Evolutionary conservation across 495 filamentous ascomycete genomes (phyloP).

Genomic region (Penicillium dipodomyicola): DNA sequence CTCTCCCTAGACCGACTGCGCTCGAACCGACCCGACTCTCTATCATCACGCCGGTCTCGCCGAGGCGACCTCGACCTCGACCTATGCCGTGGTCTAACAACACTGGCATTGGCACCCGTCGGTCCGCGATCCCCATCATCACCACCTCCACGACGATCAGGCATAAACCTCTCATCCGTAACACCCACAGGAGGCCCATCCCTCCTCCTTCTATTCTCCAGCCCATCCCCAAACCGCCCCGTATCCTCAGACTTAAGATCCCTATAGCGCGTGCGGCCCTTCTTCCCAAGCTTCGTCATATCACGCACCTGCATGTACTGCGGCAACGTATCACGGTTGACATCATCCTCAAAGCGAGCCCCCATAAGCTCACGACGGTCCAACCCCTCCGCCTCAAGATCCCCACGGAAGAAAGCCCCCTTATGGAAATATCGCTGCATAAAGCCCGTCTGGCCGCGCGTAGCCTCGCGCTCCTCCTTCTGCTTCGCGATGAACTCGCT

Average conservation of each 20-base stretch:
- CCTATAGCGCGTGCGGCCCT: conserved; percentile 84
- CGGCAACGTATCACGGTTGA: conserved; percentile 74
- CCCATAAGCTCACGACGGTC: conserved; percentile 80
- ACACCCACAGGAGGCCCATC: conserved; percentile 45
- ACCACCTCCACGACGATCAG: conserved; percentile 51
- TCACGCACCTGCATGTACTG: conserved; percentile 93
- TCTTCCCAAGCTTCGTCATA: conserved; percentile 89
- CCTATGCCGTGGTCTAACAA: conserved; percentile 39
- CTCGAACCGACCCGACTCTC: conserved; percentile 7
- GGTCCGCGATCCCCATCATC: conserved; percentile 34
- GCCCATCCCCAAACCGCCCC: conserved; percentile 73
- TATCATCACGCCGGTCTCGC: conserved; percentile 26
- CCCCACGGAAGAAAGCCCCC: conserved; percentile 91
- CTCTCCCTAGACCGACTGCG: conserved; percentile 51
- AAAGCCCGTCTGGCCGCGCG: conserved; percentile 78
- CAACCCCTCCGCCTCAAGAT: conserved; percentile 68
- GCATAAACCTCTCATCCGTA: conserved; percentile 69
- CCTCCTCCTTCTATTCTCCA: conserved; percentile 40
- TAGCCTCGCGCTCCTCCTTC: conserved; percentile 78
- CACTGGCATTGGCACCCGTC: conserved; percentile 52
- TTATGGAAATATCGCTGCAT: conserved; percentile 98
- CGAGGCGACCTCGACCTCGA: conserved; percentile 38
- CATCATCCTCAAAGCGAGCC: conserved; percentile 72
- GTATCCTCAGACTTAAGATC: conserved; percentile 93
- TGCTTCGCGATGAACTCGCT: conserved; percentile 71